Conservation (phyloP, 441 rosid species). For the Croton laevigatus region DNA sequence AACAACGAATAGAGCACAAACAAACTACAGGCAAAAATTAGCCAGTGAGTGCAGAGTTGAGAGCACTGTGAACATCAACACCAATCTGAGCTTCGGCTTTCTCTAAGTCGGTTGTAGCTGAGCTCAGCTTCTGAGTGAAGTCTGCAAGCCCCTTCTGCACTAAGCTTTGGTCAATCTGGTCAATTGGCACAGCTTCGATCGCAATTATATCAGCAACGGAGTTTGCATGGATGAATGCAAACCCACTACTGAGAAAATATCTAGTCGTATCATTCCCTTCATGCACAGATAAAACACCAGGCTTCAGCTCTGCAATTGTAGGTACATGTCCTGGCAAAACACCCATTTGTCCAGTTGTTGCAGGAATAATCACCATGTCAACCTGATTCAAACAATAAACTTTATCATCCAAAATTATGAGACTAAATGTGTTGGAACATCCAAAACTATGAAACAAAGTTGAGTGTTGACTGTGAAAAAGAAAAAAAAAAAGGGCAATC, state of each 20-base stretch:
- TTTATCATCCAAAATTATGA: not conserved
- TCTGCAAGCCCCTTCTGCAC: constrained; percentile 88
- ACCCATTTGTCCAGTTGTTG: constrained; percentile 94
- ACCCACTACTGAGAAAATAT: constrained; percentile 85
- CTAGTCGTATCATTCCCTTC: constrained; percentile 61
- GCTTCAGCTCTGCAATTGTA: constrained; percentile 84
- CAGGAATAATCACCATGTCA: constrained; percentile 95
- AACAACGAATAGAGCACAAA: no score
- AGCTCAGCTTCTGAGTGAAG: constrained; percentile 68
- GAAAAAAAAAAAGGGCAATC: no score
- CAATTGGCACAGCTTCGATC: constrained; percentile 75
- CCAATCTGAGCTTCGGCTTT: constrained; percentile 96
- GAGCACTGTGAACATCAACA: constrained; percentile 73
- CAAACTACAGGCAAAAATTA: no score
- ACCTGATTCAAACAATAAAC: constrained; percentile 43
- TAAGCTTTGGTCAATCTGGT: constrained; percentile 56
- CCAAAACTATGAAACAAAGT: no score
- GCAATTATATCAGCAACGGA: constrained; percentile 78
- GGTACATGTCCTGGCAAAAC: constrained; percentile 88
- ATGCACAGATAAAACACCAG: constrained; percentile 78
- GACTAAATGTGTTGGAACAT: no score
- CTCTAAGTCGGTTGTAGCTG: constrained; percentile 80
- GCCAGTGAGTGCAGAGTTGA: constrained; percentile 75
- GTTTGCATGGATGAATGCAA: constrained; percentile 77
- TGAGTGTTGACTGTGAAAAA: no score